Evolutionary conservation across 192 early-diverging fungal genomes (phyloP).

Genomic region (Phlyctochytrium planicorne): DNA sequence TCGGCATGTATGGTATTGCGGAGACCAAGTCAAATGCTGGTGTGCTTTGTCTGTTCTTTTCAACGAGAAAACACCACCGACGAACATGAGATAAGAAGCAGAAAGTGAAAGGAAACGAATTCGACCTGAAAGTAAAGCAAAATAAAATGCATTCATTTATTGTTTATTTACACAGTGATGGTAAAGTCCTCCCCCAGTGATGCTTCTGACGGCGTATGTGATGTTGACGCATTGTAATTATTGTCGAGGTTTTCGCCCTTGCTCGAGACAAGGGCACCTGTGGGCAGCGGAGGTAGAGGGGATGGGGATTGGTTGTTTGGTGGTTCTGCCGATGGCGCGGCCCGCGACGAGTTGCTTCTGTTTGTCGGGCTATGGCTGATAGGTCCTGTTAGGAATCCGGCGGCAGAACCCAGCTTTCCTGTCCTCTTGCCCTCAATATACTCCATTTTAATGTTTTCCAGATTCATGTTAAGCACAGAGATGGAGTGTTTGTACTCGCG

Average conservation of each 20-base stretch:
- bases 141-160: too few relatives aligned
- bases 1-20: too few relatives aligned
- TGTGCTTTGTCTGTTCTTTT: too few relatives aligned
- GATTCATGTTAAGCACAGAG: conserved; percentile 31
- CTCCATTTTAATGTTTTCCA: conserved; percentile 35
- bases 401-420: conserved; percentile 9
- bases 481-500: conserved; percentile 52
- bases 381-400: background rate
- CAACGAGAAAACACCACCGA: too few relatives aligned
- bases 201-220: background rate
- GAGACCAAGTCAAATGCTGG: too few relatives aligned
- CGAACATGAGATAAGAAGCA: too few relatives aligned
- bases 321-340: conserved; percentile 4
- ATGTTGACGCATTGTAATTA: too few relatives aligned
- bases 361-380: background rate
- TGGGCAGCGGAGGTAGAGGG: background rate
- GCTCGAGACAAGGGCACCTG: background rate
- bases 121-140: too few relatives aligned
- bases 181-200: too few relatives aligned
- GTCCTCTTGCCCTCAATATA: conserved; percentile 29
- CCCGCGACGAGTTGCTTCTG: background rate
- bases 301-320: background rate
- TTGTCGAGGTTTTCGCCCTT: background rate
- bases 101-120: too few relatives aligned
- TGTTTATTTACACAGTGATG: too few relatives aligned